Evolutionary conservation across 2,329 filamentous ascomycete genomes (phyloP).

Genomic region (Alternaria dauci): DNA sequence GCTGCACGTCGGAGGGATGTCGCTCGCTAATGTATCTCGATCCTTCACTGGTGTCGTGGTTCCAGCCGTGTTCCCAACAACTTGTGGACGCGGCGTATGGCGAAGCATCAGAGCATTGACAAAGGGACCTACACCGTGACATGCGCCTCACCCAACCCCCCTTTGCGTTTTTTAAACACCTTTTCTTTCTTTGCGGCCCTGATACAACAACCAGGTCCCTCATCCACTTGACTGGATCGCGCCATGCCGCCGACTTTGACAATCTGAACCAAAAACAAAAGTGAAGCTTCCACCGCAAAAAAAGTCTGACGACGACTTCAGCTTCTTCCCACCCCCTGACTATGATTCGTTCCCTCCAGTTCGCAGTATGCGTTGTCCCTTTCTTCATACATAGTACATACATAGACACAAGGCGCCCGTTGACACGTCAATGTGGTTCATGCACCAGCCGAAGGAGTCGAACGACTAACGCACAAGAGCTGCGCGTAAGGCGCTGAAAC

Average conservation of each 20-base stretch:
- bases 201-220: not conserved
- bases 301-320: conserved; percentile 32
- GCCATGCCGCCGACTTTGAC: not conserved
- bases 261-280: conserved; percentile 18
- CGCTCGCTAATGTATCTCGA: conserved; percentile 10
- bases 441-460: conserved; percentile 22
- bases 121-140: not conserved
- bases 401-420: conserved; percentile 1
- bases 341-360: conserved; percentile 34
- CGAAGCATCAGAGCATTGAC: not conserved
- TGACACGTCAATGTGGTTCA: conserved; percentile 50
- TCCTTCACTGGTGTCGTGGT: not conserved
- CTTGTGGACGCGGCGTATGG: not conserved
- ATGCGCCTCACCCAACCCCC: not conserved
- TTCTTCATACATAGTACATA: not conserved
- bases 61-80: conserved; percentile 1
- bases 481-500: conserved; percentile 12
- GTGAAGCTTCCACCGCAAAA: conserved; percentile 28
- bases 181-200: not conserved
- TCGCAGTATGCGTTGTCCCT: conserved; percentile 33
- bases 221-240: conserved; percentile 1
- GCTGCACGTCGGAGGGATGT: conserved; percentile 26
- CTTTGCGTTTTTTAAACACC: not conserved
- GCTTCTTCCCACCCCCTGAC: conserved; percentile 18
- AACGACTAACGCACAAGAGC: conserved; percentile 2